These are phyloP conservation scores for Trichophyton benhamiae DNA, from an alignment of 2,329 filamentous ascomycete genomes.

Conservation along the genomic window DNA sequence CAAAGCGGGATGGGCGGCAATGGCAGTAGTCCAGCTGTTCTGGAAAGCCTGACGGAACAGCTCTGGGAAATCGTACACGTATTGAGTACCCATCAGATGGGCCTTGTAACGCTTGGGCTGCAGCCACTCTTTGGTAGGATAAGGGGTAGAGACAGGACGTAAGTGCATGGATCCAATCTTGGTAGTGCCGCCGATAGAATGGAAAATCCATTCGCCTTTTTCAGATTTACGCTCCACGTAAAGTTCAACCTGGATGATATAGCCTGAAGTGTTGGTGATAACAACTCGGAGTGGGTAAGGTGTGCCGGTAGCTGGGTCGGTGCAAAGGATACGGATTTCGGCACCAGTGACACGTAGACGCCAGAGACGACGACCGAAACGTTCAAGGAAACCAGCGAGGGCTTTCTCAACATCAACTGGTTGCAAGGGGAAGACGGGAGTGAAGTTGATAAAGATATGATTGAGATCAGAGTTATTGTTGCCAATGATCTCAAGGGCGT, in stretches of 20 bases:
- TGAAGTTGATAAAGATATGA: slow-evolving; percentile 99
- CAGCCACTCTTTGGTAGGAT: slow-evolving; percentile 95
- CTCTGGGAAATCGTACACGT: slow-evolving; percentile 99
- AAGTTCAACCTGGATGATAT: slow-evolving; percentile 93
- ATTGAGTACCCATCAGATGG: slow-evolving; percentile 97
- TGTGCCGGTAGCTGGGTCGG: slow-evolving; percentile 68
- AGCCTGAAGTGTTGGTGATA: slow-evolving; percentile 96
- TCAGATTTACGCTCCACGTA: slow-evolving; percentile 97
- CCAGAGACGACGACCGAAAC: slow-evolving; percentile 91
- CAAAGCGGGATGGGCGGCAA: slow-evolving; percentile 60
- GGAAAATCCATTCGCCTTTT: slow-evolving; percentile 97
- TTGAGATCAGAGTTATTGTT: slow-evolving; percentile 99
- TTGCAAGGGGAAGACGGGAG: slow-evolving; percentile 83
- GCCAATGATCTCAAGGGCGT: slow-evolving; percentile 94
- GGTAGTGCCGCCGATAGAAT: slow-evolving; percentile 87
- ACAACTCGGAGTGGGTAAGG: slow-evolving; percentile 89
- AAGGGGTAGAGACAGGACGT: slow-evolving; percentile 78
- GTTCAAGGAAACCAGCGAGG: slow-evolving; percentile 87
- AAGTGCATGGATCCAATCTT: slow-evolving; percentile 95
- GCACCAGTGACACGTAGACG: slow-evolving; percentile 91
- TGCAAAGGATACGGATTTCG: slow-evolving; percentile 97
- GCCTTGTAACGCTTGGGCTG: slow-evolving; percentile 99
- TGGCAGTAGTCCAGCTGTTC: slow-evolving; percentile 75
- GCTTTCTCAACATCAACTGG: slow-evolving; percentile 85
- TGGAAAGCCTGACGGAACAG: slow-evolving; percentile 96